phyloP scores from a whole-genome alignment of 1,284 basidiomycete species.

The Grifola frondosa region DNA sequence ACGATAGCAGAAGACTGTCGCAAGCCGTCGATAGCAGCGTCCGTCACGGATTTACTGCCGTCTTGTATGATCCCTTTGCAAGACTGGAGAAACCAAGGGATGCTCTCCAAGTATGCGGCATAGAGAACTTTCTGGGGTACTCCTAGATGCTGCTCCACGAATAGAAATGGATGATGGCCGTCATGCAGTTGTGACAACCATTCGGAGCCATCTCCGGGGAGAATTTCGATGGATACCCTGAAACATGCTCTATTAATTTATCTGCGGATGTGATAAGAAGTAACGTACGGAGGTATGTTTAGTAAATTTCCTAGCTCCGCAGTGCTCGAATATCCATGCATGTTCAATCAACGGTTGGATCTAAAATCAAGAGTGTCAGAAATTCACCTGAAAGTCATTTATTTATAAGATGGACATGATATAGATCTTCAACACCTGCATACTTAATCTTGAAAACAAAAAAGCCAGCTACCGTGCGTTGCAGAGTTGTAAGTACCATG shows the following conservation, averaged over 20 bases:
- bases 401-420: too few relatives aligned
- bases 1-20: slow-evolving; percentile 45
- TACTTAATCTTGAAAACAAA: too few relatives aligned
- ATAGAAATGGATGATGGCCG: slow-evolving; percentile 47
- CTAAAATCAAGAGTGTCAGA: too few relatives aligned
- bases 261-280: not conserved
- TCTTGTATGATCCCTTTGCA: not conserved
- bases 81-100: slow-evolving; percentile 32
- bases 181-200: slow-evolving; percentile 32
- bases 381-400: too few relatives aligned
- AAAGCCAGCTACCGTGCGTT: too few relatives aligned
- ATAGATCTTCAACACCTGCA: too few relatives aligned
- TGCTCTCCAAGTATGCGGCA: slow-evolving; percentile 47
- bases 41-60: not conserved
- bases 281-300: slow-evolving; percentile 19
- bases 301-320: slow-evolving; percentile 16
- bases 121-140: slow-evolving; percentile 58
- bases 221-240: slow-evolving; percentile 45
- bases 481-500: too few relatives aligned
- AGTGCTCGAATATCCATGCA: too few relatives aligned
- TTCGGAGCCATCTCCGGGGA: slow-evolving; percentile 46
- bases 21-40: slow-evolving; percentile 8
- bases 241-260: not conserved
- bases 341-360: too few relatives aligned
- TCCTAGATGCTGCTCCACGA: slow-evolving; percentile 59